Evolutionary conservation across 768 basidiomycete species (phyloP).

Genomic region (Trametes meyenii): DNA sequence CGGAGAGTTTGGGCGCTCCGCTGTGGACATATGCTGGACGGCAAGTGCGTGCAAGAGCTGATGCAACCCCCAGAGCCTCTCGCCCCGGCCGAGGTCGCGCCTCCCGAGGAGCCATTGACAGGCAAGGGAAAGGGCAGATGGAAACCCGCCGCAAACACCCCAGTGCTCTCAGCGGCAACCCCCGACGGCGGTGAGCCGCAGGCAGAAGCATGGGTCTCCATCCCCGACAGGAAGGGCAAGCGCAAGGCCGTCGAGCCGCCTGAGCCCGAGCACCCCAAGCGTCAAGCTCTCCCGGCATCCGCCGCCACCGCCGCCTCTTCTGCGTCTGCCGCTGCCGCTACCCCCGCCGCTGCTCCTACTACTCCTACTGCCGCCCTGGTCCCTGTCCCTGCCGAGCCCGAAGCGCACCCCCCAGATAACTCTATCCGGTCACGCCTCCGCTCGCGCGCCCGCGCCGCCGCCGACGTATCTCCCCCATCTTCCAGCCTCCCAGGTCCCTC

Average conservation of each 20-base stretch:
- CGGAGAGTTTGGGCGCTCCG: slow-evolving; percentile 69
- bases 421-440: slow-evolving; percentile 64
- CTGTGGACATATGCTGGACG: slow-evolving; percentile 80
- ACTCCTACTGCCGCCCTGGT: too few species aligned
- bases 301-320: background rate
- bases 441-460: slow-evolving; percentile 39
- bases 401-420: slow-evolving; percentile 29
- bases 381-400: slow-evolving; percentile 1
- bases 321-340: too few species aligned
- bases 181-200: background rate
- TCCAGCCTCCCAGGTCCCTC: background rate
- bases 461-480: slow-evolving; percentile 16
- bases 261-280: slow-evolving; percentile 14
- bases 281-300: background rate
- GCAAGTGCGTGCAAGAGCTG: slow-evolving; percentile 66
- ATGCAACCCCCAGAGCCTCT: slow-evolving; percentile 44
- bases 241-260: slow-evolving; percentile 17
- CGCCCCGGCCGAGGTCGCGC: background rate
- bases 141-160: slow-evolving; percentile 6
- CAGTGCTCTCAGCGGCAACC: background rate
- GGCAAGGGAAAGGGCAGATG: slow-evolving; percentile 39
- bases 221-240: slow-evolving; percentile 22
- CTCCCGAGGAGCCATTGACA: background rate
- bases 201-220: slow-evolving; percentile 20
- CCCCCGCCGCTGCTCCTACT: background rate